Percentiles rank a stretch among this genome's conserved stretches.
Evolutionary conservation across 164 flowering plant species (phyloP).

Genomic region (Aristolochia californica): DNA sequence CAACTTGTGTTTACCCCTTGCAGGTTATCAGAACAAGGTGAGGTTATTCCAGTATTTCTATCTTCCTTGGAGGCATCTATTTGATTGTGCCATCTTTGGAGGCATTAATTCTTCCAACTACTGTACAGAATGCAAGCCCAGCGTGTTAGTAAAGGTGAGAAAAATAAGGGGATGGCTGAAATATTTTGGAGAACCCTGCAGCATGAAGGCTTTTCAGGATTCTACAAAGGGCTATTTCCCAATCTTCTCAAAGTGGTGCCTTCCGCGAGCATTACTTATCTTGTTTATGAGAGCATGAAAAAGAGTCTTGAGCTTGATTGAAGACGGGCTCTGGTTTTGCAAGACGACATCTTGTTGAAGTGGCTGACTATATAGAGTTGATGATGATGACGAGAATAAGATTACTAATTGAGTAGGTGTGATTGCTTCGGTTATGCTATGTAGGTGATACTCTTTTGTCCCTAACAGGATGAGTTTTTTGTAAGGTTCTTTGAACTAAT

Average conservation of each 20-base stretch:
- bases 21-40: conserved; percentile 97
- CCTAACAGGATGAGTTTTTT: background rate
- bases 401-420: conserved; percentile 13
- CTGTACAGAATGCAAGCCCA: conserved; percentile 84
- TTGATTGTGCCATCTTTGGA: background rate
- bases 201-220: conserved; percentile 66
- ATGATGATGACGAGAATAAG: conserved; percentile 23
- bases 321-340: conserved; percentile 4
- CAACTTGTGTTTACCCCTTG: conserved; percentile 92
- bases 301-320: conserved; percentile 62
- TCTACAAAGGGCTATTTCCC: conserved; percentile 89
- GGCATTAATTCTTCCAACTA: conserved; percentile 3
- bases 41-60: background rate
- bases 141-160: conserved; percentile 18
- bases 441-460: conserved; percentile 19
- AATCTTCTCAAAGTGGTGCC: conserved; percentile 91
- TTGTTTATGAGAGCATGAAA: conserved; percentile 87
- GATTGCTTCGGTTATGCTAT: conserved; percentile 11
- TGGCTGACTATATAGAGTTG: conserved; percentile 18
- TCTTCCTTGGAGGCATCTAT: background rate
- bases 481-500: conserved; percentile 2
- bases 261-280: conserved; percentile 85
- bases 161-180: conserved; percentile 72
- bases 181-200: conserved; percentile 60
- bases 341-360: conserved; percentile 9